Evolutionary conservation across 2,329 filamentous ascomycete species (phyloP).

Genomic region (Talaromyces verruculosus): DNA sequence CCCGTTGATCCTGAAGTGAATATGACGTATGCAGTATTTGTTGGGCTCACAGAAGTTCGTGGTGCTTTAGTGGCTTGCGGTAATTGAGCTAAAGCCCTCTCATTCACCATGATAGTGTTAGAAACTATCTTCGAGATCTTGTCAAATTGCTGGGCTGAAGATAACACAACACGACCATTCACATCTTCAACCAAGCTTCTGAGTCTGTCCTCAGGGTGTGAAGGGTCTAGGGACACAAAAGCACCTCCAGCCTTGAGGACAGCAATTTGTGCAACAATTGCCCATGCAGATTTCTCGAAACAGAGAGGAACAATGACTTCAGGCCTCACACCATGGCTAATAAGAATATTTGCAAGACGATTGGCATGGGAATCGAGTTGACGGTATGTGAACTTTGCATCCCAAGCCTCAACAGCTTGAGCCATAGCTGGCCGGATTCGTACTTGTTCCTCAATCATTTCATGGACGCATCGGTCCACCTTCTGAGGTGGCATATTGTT

Average conservation of each 20-base stretch:
- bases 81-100: slow-evolving; percentile 31
- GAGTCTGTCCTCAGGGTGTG: slow-evolving; percentile 40
- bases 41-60: slow-evolving; percentile 25
- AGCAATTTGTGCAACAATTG: slow-evolving; percentile 43
- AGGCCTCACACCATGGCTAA: slow-evolving; percentile 40
- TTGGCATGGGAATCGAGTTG: slow-evolving; percentile 41
- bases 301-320: slow-evolving; percentile 42
- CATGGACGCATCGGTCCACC: slow-evolving; percentile 38
- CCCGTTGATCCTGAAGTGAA: slow-evolving; percentile 60
- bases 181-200: slow-evolving; percentile 39
- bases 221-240: slow-evolving; percentile 44
- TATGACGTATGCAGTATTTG: slow-evolving; percentile 57
- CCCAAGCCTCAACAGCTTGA: slow-evolving; percentile 36
- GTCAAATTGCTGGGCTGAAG: slow-evolving; percentile 32
- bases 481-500: slow-evolving; percentile 33
- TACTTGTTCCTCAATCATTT: slow-evolving; percentile 38
- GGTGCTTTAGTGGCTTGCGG: slow-evolving; percentile 8
- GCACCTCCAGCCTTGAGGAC: slow-evolving; percentile 45
- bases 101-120: slow-evolving; percentile 32
- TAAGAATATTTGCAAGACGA: slow-evolving; percentile 39
- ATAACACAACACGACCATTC: slow-evolving; percentile 35
- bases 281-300: slow-evolving; percentile 48
- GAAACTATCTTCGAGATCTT: slow-evolving; percentile 34
- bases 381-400: slow-evolving; percentile 39
- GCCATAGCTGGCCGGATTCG: slow-evolving; percentile 26